A percentile compares a stretch with the other conserved stretches of the same genome.
These are phyloP conservation scores for Kregervanrija pseudodelftensis DNA, from an alignment of 805 yeast species.

Conservation along the genomic window DNA sequence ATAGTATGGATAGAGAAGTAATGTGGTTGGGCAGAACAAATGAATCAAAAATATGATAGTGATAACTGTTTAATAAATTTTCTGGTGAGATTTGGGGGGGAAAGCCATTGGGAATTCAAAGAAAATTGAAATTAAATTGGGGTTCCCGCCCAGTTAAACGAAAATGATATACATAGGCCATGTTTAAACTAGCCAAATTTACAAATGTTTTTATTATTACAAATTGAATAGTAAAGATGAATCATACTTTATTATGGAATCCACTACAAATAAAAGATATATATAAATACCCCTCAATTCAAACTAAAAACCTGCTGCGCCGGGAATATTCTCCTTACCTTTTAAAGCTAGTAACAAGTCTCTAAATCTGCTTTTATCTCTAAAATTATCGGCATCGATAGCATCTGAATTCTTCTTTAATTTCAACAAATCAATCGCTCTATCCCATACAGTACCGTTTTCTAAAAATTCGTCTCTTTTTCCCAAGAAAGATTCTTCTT, in stretches of 20 bases:
- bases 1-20: too few relatives aligned
- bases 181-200: too few relatives aligned
- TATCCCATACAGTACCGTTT: slow-evolving; percentile 47
- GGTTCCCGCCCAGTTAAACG: too few relatives aligned
- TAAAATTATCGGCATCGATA: slow-evolving; percentile 24
- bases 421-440: slow-evolving; percentile 40
- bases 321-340: slow-evolving; percentile 49
- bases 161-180: too few relatives aligned
- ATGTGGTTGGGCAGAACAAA: too few relatives aligned
- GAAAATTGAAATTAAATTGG: too few relatives aligned
- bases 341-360: slow-evolving; percentile 43
- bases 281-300: too few relatives aligned
- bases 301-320: slow-evolving; percentile 29
- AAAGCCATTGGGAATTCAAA: too few relatives aligned
- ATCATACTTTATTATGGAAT: not conserved
- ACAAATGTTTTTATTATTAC: too few relatives aligned
- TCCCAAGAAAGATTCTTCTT: slow-evolving; percentile 62
- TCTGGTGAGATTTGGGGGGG: too few relatives aligned
- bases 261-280: not conserved
- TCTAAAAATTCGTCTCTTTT: slow-evolving; percentile 63
- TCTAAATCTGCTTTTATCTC: slow-evolving; percentile 50
- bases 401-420: slow-evolving; percentile 29
- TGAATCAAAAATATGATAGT: too few relatives aligned
- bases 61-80: too few relatives aligned
- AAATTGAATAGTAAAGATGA: not conserved